A percentile compares a stretch with the other conserved stretches of the same genome.
These are phyloP conservation scores for Parasarocladium wereldwijsianum DNA, from an alignment of 2,329 filamentous ascomycete genomes.

Conservation along the genomic window DNA sequence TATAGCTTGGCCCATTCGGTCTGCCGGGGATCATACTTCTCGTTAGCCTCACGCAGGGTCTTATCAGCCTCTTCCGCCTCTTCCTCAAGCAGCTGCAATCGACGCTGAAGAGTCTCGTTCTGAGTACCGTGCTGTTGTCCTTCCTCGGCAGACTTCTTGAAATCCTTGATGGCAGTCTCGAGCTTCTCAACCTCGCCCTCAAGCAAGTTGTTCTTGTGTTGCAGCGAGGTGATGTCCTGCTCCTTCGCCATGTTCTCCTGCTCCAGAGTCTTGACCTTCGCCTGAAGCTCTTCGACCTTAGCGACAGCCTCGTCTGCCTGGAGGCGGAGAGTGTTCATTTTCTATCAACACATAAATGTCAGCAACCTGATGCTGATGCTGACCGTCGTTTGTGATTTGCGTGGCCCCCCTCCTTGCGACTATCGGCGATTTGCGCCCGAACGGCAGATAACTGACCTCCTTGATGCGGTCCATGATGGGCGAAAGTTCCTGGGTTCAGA, in stretches of 20 bases:
- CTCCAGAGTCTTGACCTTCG: constrained; percentile 78
- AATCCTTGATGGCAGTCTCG: constrained; percentile 67
- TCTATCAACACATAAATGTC: constrained; percentile 34
- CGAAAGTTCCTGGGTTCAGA: background rate
- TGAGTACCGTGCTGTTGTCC: constrained; percentile 72
- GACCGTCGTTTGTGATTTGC: too few relatives aligned
- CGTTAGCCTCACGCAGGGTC: constrained; percentile 91
- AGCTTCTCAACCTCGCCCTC: constrained; percentile 89
- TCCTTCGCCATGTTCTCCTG: constrained; percentile 94
- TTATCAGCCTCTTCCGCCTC: constrained; percentile 95
- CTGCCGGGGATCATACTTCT: constrained; percentile 58
- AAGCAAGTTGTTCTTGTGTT: constrained; percentile 87
- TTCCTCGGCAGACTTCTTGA: constrained; percentile 76
- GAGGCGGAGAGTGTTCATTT: constrained; percentile 87
- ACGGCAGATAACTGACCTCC: constrained; percentile 56
- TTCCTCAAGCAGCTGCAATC: constrained; percentile 91
- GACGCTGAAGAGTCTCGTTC: constrained; percentile 82
- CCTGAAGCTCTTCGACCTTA: constrained; percentile 77
- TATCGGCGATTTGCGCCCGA: background rate
- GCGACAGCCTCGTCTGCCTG: constrained; percentile 75
- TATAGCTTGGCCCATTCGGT: background rate
- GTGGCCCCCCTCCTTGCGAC: too few relatives aligned
- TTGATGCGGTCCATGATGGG: constrained; percentile 73
- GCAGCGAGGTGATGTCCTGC: constrained; percentile 92
- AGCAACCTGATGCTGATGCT: too few relatives aligned